Evolutionary conservation across 495 filamentous ascomycete species (phyloP), one percentile per base, ranked within the genome.

Genomic region (Aspergillus avenaceus): DNA sequence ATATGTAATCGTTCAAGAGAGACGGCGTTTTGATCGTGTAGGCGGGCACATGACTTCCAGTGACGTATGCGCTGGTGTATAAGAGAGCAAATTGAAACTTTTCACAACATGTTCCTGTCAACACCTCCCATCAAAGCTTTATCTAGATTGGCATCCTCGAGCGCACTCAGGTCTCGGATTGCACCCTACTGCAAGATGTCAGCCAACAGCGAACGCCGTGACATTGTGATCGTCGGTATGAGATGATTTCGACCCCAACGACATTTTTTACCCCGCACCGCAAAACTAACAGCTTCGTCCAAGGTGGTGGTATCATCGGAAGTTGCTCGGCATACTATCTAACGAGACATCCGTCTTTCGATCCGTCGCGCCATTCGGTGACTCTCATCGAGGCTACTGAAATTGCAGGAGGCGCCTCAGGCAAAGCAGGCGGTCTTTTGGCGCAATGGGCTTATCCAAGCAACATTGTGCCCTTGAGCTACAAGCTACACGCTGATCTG

Each of bases 231-330:
- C 49, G 63, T 87, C 56, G 84, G 84, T 87, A 72, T 57, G 78
- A 53, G 47, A 34, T 44, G 23, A 38, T 36, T 54, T 50, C 41
- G 25, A 42, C 21, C 22, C n/a, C n/a, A n/a, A n/a, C n/a, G n/a
- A n/a, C 19, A n/a, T 29, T 19, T 16, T 19, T 19, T 66, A 62
- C 67, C 66, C 69, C 64, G 65, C 66, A 56, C 50, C n/a, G 11
- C n/a, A 11, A 41, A 29, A 25, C 53, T 59, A 38, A 62, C 37
- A 27, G 16, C n/a, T 32, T 45, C 44, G 2, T 36, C 8, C 9
- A 47, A 91, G 92, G 93, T 56, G 93, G 92, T 58, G 93, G 93
- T 61, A 91, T 98, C 48, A 96, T 98, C 60, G 93, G 93, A 58
- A 87, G 84, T 66, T 93, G 90, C 47, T 90, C 89, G 12, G 93